phyloP scores from a whole-genome alignment of 257 asterid species.

The Gardenia jasminoides region DNA sequence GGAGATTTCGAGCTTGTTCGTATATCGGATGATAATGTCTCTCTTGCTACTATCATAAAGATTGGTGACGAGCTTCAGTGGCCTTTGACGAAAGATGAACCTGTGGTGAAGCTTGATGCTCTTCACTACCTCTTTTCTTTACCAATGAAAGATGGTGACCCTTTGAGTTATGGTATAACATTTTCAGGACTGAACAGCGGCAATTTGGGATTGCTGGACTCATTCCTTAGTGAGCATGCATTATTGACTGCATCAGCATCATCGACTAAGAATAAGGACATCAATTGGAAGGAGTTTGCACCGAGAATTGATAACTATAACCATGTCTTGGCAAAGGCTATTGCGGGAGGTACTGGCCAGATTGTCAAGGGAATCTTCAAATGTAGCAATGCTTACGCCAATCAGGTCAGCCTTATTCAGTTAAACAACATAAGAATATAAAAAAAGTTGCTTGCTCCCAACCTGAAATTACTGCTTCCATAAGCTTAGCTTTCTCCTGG shows the following conservation, averaged over 20 bases:
- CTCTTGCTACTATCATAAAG: slow-evolving; percentile 62
- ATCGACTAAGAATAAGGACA: slow-evolving; percentile 21
- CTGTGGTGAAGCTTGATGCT: slow-evolving; percentile 41
- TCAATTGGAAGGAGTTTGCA: slow-evolving; percentile 76
- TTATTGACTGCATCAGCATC: slow-evolving; percentile 38
- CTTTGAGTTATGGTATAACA: neutral
- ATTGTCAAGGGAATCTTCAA: slow-evolving; percentile 72
- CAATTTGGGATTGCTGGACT: slow-evolving; percentile 42
- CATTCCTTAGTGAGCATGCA: slow-evolving; percentile 53
- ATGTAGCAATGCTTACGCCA: slow-evolving; percentile 69
- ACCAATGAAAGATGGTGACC: neutral
- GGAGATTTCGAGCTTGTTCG: slow-evolving; percentile 55
- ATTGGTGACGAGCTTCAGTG: slow-evolving; percentile 75
- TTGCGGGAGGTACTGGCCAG: slow-evolving; percentile 81
- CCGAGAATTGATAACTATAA: slow-evolving; percentile 71
- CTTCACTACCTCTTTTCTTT: neutral
- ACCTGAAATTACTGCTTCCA: neutral
- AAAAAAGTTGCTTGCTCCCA: neutral
- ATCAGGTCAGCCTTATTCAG: slow-evolving; percentile 42
- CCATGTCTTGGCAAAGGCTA: slow-evolving; percentile 65
- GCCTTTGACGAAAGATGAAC: slow-evolving; percentile 84
- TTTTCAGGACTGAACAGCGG: neutral
- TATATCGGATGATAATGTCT: slow-evolving; percentile 41
- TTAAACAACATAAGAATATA: neutral
- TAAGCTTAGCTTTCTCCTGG: neutral